Evolutionary conservation across 108 stramenopile genomes (phyloP), one percentile per base, ranked within the genome.

Genomic region (Nitzschia sp.): DNA sequence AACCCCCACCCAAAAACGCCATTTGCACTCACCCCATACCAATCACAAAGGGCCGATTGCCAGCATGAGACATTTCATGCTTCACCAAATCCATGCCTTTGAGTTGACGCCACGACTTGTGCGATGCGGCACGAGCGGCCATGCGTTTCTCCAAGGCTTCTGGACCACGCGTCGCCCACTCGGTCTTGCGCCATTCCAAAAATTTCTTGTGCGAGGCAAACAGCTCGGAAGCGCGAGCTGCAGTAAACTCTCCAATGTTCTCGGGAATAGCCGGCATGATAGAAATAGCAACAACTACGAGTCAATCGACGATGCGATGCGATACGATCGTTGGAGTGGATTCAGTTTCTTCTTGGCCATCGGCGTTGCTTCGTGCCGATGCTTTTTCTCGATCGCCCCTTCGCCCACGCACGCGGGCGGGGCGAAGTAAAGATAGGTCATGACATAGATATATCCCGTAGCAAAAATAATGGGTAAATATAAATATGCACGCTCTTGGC

Each of bases 91-190:
- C 67, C 32, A 92, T 54, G 24, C 89, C 93, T 34, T 72, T 82
- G 81, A 95, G 82, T 61, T 92, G 93, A 70, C 89, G 87, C 93
- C 93, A 95, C 19, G 90, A 81, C 59, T 79, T 79, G 77, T 79
- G 75, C 11, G 75, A 77, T 25, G 90, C 78, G 31, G 82, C 79
- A 55, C 81, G 77, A 19, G 81, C 76, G 59, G 85, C 86, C 53
- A 87, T 71, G 27, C 89, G 81, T 66, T 77, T 76, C n/a, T 56
- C 68, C 24, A 76, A 47, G 15, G 83, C 90, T 28, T 84, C 87
- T 25, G 72, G 70, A 24, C 87, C 87, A 56, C 90, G 87, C 32
- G 82, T 75, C 34, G 85, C 74, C 84, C 85, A 88, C 55, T 81
- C 84, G 35, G 82, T 86, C 66, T 87, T 84, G 63, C 83, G 81